A percentile compares a stretch with the other conserved stretches of the same genome.
phyloP scores from a whole-genome alignment of 441 rosid species.

The Jatropha multifida region DNA sequence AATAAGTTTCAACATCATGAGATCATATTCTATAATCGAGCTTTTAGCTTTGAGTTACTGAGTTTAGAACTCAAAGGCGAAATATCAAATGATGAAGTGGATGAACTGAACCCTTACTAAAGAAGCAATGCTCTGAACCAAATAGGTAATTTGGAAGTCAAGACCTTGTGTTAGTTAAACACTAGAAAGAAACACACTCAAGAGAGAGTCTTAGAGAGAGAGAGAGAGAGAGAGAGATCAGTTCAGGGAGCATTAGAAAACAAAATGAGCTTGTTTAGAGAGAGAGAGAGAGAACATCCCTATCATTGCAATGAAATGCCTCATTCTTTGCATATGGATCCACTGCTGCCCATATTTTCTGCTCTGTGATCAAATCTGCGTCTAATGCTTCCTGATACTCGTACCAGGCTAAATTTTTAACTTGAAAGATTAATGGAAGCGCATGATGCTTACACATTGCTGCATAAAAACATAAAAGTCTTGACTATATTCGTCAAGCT shows the following conservation, averaged over 20 bases:
- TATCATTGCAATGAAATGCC: slow-evolving; percentile 62
- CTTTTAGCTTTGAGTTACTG: not conserved
- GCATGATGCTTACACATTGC: slow-evolving; percentile 63
- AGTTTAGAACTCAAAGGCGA: not conserved
- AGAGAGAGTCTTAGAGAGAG: no score
- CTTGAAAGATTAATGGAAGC: slow-evolving; percentile 47
- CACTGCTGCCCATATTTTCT: slow-evolving; percentile 71
- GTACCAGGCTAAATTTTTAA: slow-evolving; percentile 51
- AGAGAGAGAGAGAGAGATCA: no score
- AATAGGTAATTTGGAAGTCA: not conserved
- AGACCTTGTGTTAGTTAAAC: not conserved
- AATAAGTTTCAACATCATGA: not conserved
- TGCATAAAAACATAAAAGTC: slow-evolving; percentile 61
- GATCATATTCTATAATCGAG: not conserved
- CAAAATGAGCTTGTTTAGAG: no score
- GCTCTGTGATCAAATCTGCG: slow-evolving; percentile 63
- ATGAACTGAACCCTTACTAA: not conserved
- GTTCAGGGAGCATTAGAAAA: no score
- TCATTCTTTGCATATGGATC: slow-evolving; percentile 50
- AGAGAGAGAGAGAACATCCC: slow-evolving; percentile 40
- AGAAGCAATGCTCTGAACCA: not conserved
- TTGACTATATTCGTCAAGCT: slow-evolving; percentile 52
- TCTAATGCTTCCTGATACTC: slow-evolving; percentile 40
- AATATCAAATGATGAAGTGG: not conserved
- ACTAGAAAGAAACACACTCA: not conserved